phyloP scores from a whole-genome alignment of 768 basidiomycete genomes.

The Gautieria morchelliformis region DNA sequence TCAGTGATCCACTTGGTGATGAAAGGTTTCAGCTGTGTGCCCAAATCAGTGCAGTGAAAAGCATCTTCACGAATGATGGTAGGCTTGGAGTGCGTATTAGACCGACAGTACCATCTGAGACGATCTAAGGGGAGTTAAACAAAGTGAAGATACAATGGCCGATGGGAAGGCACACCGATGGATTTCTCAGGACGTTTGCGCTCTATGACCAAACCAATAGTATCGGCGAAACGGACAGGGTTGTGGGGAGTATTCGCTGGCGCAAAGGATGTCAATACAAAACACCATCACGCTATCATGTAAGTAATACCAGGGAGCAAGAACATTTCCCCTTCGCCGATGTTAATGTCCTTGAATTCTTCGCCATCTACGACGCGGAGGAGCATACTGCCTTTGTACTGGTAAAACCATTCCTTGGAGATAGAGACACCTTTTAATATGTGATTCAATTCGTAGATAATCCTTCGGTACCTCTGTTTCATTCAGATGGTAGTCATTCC shows the following conservation, averaged over 20 bases:
- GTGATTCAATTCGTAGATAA: background rate
- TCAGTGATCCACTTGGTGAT: constrained; percentile 77
- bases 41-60: constrained; percentile 85
- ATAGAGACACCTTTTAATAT: background rate
- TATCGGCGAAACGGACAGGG: constrained; percentile 83
- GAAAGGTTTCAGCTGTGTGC: constrained; percentile 86
- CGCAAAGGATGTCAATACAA: background rate
- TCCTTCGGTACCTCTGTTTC: constrained; percentile 66
- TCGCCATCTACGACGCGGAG: constrained; percentile 78
- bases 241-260: constrained; percentile 94
- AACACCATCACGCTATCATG: background rate
- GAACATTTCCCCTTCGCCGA: constrained; percentile 97
- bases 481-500: constrained; percentile 92
- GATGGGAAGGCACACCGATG: constrained; percentile 41
- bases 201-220: constrained; percentile 88
- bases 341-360: constrained; percentile 73
- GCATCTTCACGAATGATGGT: constrained; percentile 76
- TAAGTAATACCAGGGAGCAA: constrained; percentile 65
- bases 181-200: constrained; percentile 68
- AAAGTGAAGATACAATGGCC: background rate
- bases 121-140: constrained; percentile 43
- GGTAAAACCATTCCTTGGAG: constrained; percentile 92
- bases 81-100: constrained; percentile 47
- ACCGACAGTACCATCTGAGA: constrained; percentile 86
- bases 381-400: constrained; percentile 89